Evolutionary conservation across 2,329 filamentous ascomycete species (phyloP), one percentile per base, ranked within the genome.

Genomic region (Beauveria australis): DNA sequence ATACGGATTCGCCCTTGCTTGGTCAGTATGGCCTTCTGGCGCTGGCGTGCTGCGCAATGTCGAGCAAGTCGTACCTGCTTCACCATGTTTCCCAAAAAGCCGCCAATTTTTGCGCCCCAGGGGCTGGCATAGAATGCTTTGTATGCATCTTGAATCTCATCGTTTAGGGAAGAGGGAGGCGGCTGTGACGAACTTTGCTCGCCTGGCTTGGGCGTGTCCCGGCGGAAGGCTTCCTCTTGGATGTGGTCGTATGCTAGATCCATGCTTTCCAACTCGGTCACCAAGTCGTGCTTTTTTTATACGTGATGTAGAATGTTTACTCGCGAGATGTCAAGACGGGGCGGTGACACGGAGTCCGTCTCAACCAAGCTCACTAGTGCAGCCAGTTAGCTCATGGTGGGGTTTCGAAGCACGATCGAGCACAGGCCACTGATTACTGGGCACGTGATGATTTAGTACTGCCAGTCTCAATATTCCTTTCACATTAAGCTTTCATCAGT

Each of bases 221-320:
- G 82, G 44, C 83, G 79, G 64, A 90, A 82, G 56, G 85, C 83
- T 73, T 94, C 88, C 78, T 96, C 91, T 72, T 91, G 87, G 69
- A 97, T 96, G 74, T 96, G 92, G 71, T 99, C 94, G 82, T 97
- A 99, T 49, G 92, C 92, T 70, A 95, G 81, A 83, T 99, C 94
- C 94, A 99, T 97, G 65, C 65, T 69, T 57, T 14, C 26, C 41
- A 18, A 22, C 19, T 24, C 12, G 41, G 8, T 51, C 18, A 22
- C 14, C 19, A 16, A 12, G 14, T 49, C 30, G 30, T 40, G 16
- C 6, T 41, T 19, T 19, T 26, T 9, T 19, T 22, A 19, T 26
- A 30, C 41, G 44, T 22, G 54, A 41, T 22, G 8, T 19, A 14
- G 22, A 19, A 3, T 37, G 28, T 8, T 12, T 37, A 30, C 48